These are phyloP conservation scores for Psilocybe tampanensis DNA, from an alignment of 768 basidiomycete genomes.

Conservation along the genomic window DNA sequence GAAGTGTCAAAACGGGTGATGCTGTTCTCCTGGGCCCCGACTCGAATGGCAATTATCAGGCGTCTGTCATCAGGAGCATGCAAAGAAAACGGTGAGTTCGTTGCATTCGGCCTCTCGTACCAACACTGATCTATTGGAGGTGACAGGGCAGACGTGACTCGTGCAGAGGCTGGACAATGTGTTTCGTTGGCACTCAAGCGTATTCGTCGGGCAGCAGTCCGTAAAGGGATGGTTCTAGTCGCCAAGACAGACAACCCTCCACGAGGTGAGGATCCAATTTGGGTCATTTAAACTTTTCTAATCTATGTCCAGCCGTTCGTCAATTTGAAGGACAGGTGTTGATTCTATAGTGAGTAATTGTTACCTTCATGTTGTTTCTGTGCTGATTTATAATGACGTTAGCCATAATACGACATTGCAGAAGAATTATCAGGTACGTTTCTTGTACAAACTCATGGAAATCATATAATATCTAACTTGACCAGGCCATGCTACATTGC, in stretches of 20 bases:
- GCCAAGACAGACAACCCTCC: slow-evolving; percentile 79
- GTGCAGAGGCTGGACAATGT: slow-evolving; percentile 94
- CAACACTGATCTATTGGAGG: not conserved
- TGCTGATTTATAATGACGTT: too few relatives aligned
- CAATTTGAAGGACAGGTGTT: slow-evolving; percentile 94
- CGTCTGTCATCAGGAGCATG: slow-evolving; percentile 85
- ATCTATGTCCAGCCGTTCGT: slow-evolving; percentile 56
- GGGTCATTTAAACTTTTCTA: not conserved
- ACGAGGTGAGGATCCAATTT: slow-evolving; percentile 48
- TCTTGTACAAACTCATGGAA: not conserved
- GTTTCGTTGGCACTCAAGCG: slow-evolving; percentile 93
- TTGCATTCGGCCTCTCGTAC: not conserved
- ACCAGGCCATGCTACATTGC: slow-evolving; percentile 89
- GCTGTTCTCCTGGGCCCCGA: slow-evolving; percentile 88
- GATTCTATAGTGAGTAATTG: slow-evolving; percentile 76
- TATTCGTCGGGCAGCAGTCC: slow-evolving; percentile 74
- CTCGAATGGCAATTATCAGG: slow-evolving; percentile 84
- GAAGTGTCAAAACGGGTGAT: slow-evolving; percentile 78
- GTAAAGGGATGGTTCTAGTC: slow-evolving; percentile 95
- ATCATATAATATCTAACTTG: not conserved
- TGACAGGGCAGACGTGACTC: slow-evolving; percentile 71
- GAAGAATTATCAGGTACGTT: slow-evolving; percentile 83
- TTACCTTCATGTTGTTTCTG: too few relatives aligned
- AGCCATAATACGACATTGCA: slow-evolving; percentile 94
- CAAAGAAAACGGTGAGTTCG: slow-evolving; percentile 80